Evolutionary conservation across 192 early-diverging fungal genomes (phyloP), one percentile per base, ranked within the genome.

Genomic region (Entophlyctis luteolus): DNA sequence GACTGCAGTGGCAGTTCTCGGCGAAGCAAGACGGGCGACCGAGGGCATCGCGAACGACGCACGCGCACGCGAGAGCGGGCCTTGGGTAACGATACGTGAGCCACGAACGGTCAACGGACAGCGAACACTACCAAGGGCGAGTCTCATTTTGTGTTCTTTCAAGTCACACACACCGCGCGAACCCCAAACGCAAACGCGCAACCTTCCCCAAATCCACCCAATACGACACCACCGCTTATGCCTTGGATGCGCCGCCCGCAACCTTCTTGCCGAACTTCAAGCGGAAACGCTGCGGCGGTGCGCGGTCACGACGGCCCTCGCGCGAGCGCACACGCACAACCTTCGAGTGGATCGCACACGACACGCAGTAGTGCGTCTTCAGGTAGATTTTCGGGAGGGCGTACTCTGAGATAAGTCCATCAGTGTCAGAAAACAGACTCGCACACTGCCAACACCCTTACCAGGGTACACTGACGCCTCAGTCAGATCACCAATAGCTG

Each of bases 321-420:
- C 84, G 82, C 73, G 93, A 96, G 73, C 94, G 91, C 45, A 96
- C 93, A 82, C 93, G 90, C 67, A 98, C 94, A 62, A 92, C 85
- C 73, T 92, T 89, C 66, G 89, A 80, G 87, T 98, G 94, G 71
- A 98, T 95, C 58, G 90, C 93, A 80, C 90, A 93, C 53, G 88
- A 89, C 35, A 92, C 81, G 77, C 96, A 99, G 91, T 95, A 91
- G 80, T 93, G 93, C 78, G 86, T 86, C 90, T 99, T 96, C 84
- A 95, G 87, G 90, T 99, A 99, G 76, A 98, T 83, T 85, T 98
- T 99, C 82, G 96, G 96, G 72, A 97, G 89, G 65, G 88, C 88
- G 82, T 96, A 96, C 80, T 90, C 84, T 79, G 48, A 22, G 55
- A 62, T 42, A 42, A 12, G 42, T 45, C 14, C 20, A 20, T 12